Conservation (phyloP, 768 basidiomycete genomes). For the Leccinum variicolor region DNA sequence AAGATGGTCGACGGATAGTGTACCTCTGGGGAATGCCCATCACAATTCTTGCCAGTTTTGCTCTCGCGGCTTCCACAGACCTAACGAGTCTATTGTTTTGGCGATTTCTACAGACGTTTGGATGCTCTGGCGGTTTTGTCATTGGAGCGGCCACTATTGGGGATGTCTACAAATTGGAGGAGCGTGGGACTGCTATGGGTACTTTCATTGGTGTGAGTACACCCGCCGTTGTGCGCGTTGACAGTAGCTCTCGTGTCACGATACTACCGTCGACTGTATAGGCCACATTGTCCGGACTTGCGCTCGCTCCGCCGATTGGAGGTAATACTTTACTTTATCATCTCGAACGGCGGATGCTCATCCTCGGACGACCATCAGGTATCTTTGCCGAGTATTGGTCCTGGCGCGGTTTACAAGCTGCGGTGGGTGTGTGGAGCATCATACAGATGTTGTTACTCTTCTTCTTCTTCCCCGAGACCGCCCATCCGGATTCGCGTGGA, state of each 20-base stretch:
- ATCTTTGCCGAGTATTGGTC: conserved; percentile 55
- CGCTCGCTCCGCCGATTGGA: conserved; percentile 58
- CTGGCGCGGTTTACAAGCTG: conserved; percentile 59
- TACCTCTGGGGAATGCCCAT: conserved; percentile 62
- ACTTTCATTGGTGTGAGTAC: conserved; percentile 48
- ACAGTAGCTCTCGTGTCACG: not conserved
- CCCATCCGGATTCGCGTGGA: conserved; percentile 54
- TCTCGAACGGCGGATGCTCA: not conserved
- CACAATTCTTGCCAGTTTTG: conserved; percentile 55
- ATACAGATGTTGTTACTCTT: conserved; percentile 38
- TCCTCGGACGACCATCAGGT: conserved; percentile 29
- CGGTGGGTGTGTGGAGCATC: conserved; percentile 40
- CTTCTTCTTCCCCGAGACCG: conserved; percentile 62
- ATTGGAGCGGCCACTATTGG: conserved; percentile 60
- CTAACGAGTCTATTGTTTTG: conserved; percentile 48
- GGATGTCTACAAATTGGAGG: conserved; percentile 64
- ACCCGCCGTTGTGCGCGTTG: not conserved
- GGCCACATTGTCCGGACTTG: conserved; percentile 56
- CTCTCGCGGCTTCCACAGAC: conserved; percentile 49
- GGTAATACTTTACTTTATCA: conserved; percentile 29
- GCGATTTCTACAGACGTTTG: conserved; percentile 64
- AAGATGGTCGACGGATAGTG: conserved; percentile 63
- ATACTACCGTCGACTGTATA: not conserved
- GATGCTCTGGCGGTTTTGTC: conserved; percentile 52
- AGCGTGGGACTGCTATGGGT: conserved; percentile 59